Evolutionary conservation across 2,329 filamentous ascomycete species (phyloP).

Genomic region (Huntiella savannae): DNA sequence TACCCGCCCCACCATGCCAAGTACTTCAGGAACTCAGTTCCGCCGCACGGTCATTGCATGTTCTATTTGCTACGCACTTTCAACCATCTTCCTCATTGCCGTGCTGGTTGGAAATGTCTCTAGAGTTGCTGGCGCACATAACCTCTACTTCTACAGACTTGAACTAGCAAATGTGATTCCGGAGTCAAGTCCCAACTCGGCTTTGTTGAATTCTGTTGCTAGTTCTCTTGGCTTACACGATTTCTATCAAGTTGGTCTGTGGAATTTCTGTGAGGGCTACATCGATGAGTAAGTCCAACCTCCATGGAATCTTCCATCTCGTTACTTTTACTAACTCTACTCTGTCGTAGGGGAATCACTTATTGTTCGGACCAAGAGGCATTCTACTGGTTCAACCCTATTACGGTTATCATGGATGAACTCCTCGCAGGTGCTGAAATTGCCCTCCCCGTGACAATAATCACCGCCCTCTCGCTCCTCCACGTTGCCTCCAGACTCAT

Average conservation of each 20-base stretch:
- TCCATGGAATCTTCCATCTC: too few species aligned
- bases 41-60: slow-evolving; percentile 44
- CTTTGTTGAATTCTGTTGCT: slow-evolving; percentile 72
- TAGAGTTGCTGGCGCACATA: slow-evolving; percentile 38
- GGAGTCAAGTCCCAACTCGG: slow-evolving; percentile 47
- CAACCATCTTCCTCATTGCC: slow-evolving; percentile 62
- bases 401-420: slow-evolving; percentile 61
- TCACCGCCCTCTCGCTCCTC: slow-evolving; percentile 55
- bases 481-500: slow-evolving; percentile 61
- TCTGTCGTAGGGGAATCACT: slow-evolving; percentile 42
- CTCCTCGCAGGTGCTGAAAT: slow-evolving; percentile 69
- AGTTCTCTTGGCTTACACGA: slow-evolving; percentile 75
- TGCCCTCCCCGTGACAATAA: slow-evolving; percentile 55
- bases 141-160: slow-evolving; percentile 71
- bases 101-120: slow-evolving; percentile 59
- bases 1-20: slow-evolving; percentile 4
- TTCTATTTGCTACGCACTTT: slow-evolving; percentile 51
- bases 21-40: slow-evolving; percentile 16
- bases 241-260: slow-evolving; percentile 83
- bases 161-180: slow-evolving; percentile 70
- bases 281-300: slow-evolving; percentile 30
- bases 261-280: slow-evolving; percentile 85
- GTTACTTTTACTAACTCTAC: not conserved
- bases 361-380: slow-evolving; percentile 49
- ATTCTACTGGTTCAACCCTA: slow-evolving; percentile 83